Conservation (phyloP, 164 flowering plant species). For the Berberis thunbergii region DNA sequence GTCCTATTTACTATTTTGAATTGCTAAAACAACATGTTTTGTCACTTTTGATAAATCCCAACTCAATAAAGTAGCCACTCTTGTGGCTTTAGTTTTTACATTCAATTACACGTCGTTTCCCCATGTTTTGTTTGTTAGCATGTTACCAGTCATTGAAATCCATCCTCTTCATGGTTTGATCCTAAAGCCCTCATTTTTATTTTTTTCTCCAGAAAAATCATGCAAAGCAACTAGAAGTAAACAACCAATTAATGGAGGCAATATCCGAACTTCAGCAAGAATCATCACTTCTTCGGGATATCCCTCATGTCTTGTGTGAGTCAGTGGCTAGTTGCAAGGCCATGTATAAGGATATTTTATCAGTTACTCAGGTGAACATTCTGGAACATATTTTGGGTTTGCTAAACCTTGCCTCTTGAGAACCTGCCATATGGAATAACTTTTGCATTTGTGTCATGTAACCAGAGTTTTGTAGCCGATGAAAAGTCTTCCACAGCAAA, state of each 20-base stretch:
- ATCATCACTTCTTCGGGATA: constrained; percentile 29
- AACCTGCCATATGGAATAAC: neutral
- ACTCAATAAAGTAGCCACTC: too few relatives aligned
- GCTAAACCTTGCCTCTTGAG: neutral
- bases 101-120: too few relatives aligned
- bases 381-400: neutral
- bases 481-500: constrained; percentile 37
- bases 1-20: too few relatives aligned
- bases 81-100: too few relatives aligned
- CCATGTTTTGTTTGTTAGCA: too few relatives aligned
- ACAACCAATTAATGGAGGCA: constrained; percentile 38
- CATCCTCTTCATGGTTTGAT: too few relatives aligned
- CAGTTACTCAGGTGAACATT: constrained; percentile 42
- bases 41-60: too few relatives aligned
- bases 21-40: too few relatives aligned
- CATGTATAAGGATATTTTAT: constrained; percentile 42
- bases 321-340: constrained; percentile 61
- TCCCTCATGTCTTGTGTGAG: constrained; percentile 45
- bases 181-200: neutral
- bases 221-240: constrained; percentile 40
- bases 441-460: constrained; percentile 5
- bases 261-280: constrained; percentile 59
- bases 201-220: constrained; percentile 38
- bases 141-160: too few relatives aligned
- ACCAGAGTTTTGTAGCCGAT: constrained; percentile 46